These are phyloP conservation scores for Cordyceps sp. DNA, from an alignment of 2,329 filamentous ascomycete species.

Conservation along the genomic window DNA sequence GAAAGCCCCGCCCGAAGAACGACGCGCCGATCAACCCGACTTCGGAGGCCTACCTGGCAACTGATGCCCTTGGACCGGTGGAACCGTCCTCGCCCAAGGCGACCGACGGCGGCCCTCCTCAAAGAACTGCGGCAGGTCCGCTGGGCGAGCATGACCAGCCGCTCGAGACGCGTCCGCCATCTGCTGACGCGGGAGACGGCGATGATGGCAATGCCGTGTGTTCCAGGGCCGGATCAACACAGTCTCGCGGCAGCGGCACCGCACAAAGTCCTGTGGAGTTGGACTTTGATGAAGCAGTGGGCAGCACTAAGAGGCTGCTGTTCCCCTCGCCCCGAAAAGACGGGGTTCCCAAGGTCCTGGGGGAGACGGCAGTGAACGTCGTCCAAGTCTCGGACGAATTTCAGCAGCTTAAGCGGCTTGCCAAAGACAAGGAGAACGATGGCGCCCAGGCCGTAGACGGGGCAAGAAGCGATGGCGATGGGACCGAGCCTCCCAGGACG, in stretches of 20 bases:
- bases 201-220: constrained; percentile 3
- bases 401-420: constrained; percentile 15
- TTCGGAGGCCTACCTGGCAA: constrained; percentile 36
- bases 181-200: constrained; percentile 2
- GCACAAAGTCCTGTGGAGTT: constrained; percentile 38
- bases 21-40: constrained; percentile 26
- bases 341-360: constrained; percentile 42
- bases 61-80: constrained; percentile 32
- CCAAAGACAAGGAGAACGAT: constrained; percentile 27
- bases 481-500: constrained; percentile 50
- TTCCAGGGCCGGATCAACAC: constrained; percentile 25
- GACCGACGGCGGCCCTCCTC: constrained; percentile 4
- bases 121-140: constrained; percentile 4
- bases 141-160: constrained; percentile 1
- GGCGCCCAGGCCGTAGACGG: constrained; percentile 3
- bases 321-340: constrained; percentile 63
- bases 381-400: constrained; percentile 25
- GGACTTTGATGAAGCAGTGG: constrained; percentile 29
- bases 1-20: constrained; percentile 31
- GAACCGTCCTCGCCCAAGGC: constrained; percentile 21
- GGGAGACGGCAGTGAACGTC: constrained; percentile 37
- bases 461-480: constrained; percentile 26
- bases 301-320: constrained; percentile 49
- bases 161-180: neutral
- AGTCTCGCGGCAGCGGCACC: constrained; percentile 38